Conservation (phyloP, 805 yeast species). For the Nakazawaea sp. region DNA sequence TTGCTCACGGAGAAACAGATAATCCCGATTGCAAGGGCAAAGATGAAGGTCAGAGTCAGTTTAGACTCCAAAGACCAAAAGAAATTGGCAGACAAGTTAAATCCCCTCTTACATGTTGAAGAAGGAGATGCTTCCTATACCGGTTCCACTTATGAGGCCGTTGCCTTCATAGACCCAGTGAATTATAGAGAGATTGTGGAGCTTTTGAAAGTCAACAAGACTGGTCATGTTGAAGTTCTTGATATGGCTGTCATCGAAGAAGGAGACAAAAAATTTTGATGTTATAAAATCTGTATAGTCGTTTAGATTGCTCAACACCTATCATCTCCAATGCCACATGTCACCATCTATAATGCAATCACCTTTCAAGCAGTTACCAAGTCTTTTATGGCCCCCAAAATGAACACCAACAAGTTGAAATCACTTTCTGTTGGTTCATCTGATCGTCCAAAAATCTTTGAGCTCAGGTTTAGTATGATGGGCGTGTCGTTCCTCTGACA, state of each 20-base stretch:
- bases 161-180: conserved; percentile 79
- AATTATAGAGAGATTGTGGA: conserved; percentile 67
- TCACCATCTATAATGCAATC: not conserved
- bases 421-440: conserved; percentile 21
- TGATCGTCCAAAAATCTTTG: conserved; percentile 29
- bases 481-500: conserved; percentile 26
- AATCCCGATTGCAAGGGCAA: conserved; percentile 90
- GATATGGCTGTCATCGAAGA: conserved; percentile 85
- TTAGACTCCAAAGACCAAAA: conserved; percentile 49
- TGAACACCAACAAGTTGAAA: conserved; percentile 29
- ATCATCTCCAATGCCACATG: not conserved
- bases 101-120: conserved; percentile 12
- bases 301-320: no score
- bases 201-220: conserved; percentile 36
- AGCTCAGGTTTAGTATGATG: conserved; percentile 27
- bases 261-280: conserved; percentile 23
- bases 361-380: not conserved
- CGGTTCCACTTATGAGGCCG: conserved; percentile 23
- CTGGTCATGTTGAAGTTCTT: conserved; percentile 71
- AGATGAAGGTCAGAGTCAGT: conserved; percentile 76
- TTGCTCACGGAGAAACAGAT: conserved; percentile 69
- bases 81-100: conserved; percentile 25
- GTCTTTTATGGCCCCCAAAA: conserved; percentile 1
- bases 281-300: not conserved
- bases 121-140: conserved; percentile 31